Base-by-base conservation (phyloP, 305 asterid species). In the Fraxinus ornus region DNA sequence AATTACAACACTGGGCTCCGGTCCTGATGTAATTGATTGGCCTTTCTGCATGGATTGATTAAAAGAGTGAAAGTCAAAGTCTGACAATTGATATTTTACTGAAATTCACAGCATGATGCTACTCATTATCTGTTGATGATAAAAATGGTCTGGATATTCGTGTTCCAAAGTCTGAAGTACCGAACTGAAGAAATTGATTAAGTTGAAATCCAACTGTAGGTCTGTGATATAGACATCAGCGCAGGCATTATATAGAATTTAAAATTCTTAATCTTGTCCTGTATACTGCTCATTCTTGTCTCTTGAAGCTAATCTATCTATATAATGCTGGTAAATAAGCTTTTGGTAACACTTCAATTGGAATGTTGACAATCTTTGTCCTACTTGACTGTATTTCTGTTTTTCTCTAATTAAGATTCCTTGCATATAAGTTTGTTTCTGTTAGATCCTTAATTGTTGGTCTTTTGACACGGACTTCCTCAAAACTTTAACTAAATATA, bases 371-470 rank as follows among this genome's bases (percentile, higher is more conserved):
- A 26, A 26, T 12, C 74, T 26, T 66, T 64, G 74, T 66, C 26
- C n/a, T 66, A 66, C 74, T 66, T 66, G 8, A 19, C 74, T 66
- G 74, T 66, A 66, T 66, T 66, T 66, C 74, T 66, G 32, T 26
- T 44, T 26, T 17, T 57, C 19, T 66, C 73, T 9, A 64, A 12
- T 24, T 22, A 9, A 64, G 73, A 64, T 64, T 24, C 30, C n/a
- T 3, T 64, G 17, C 33, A 24, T 24, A 24, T 9, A 44, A 44
- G 55, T 8, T 24, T 64, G n/a, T 26, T 64, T 26, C 35, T 55
- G 66, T 62, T 10, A 3, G 2, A 71, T 71, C 47, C 76, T 71
- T 33, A 71, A 71, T 32, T 71, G 13, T 71, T 71, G 44, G 76
- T 71, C 76, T 15, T 33, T 32, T 32, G 47, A 71, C 76, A 15